phyloP scores from a whole-genome alignment of 2,329 filamentous ascomycete species.

The Tolypocladium paradoxum region DNA sequence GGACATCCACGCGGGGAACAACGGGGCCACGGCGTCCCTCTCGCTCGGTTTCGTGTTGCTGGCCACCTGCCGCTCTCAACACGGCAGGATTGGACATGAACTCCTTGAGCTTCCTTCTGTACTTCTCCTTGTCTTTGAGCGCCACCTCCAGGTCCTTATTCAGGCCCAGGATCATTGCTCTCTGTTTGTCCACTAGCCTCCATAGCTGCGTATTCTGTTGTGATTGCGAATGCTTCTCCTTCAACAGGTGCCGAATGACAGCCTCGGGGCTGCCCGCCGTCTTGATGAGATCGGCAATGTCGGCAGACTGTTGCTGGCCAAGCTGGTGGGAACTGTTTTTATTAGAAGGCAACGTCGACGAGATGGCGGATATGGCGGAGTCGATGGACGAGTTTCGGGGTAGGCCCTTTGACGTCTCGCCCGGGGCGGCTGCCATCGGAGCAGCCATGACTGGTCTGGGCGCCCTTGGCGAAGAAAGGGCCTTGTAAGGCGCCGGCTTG shows the following conservation, averaged over 20 bases:
- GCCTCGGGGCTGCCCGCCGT: constrained; percentile 83
- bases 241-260: constrained; percentile 77
- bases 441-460: constrained; percentile 36
- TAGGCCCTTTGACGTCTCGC: constrained; percentile 26
- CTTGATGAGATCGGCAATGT: constrained; percentile 69
- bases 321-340: constrained; percentile 46
- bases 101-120: constrained; percentile 84
- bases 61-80: constrained; percentile 15
- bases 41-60: constrained; percentile 6
- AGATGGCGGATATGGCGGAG: constrained; percentile 75
- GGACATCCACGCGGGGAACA: constrained; percentile 14
- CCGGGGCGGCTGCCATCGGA: constrained; percentile 28
- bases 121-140: constrained; percentile 88
- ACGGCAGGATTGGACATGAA: constrained; percentile 33
- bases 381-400: constrained; percentile 83
- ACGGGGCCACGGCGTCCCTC: constrained; percentile 3
- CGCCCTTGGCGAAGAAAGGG: constrained; percentile 10
- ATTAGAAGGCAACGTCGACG: constrained; percentile 40
- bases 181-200: constrained; percentile 92
- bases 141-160: constrained; percentile 91
- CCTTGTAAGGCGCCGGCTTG: constrained; percentile 23
- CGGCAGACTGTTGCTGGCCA: constrained; percentile 49
- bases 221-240: constrained; percentile 80
- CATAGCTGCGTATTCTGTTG: constrained; percentile 90
- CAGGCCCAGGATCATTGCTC: constrained; percentile 82